A percentile compares a stretch with the other conserved stretches of the same genome.
These are phyloP conservation scores for Coemansia sp. DNA, from an alignment of 192 early-diverging fungal genomes.

Conservation along the genomic window DNA sequence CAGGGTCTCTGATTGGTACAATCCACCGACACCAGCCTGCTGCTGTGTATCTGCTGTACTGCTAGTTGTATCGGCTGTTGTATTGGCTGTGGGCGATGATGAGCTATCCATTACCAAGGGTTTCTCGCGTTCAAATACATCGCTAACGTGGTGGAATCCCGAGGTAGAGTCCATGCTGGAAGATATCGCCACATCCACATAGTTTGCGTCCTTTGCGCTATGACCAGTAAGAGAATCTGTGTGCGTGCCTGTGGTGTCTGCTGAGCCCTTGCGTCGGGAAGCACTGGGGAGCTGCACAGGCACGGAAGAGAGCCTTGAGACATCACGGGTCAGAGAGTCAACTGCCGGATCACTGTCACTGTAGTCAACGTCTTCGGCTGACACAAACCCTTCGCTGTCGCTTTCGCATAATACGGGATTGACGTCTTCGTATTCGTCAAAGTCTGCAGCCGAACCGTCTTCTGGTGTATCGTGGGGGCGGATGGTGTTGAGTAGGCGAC, in stretches of 20 bases:
- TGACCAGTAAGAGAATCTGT: too few relatives aligned
- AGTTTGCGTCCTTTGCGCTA: conserved; percentile 18
- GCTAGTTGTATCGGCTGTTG: conserved; percentile 15
- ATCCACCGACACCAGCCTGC: conserved; percentile 48
- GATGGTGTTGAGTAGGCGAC: conserved; percentile 33
- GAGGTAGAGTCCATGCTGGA: conserved; percentile 47
- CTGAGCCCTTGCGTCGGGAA: conserved; percentile 42
- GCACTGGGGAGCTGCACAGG: too few relatives aligned
- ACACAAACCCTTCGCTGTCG: conserved; percentile 51
- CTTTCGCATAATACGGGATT: conserved; percentile 20
- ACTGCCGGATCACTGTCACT: background rate
- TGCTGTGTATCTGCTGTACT: background rate
- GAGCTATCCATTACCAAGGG: conserved; percentile 1
- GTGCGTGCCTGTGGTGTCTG: too few relatives aligned
- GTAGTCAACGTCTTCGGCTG: conserved; percentile 38
- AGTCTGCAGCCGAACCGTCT: conserved; percentile 7
- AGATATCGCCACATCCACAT: conserved; percentile 36
- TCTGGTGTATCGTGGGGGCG: conserved; percentile 3
- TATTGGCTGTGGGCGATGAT: background rate
- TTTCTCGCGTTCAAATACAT: conserved; percentile 28
- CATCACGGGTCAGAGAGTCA: background rate
- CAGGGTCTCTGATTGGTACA: conserved; percentile 44
- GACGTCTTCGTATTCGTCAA: conserved; percentile 33
- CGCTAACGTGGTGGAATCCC: conserved; percentile 46
- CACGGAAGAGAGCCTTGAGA: background rate